phyloP scores from a whole-genome alignment of 2,329 filamentous ascomycete genomes.

The Aspergillus caelatus region DNA sequence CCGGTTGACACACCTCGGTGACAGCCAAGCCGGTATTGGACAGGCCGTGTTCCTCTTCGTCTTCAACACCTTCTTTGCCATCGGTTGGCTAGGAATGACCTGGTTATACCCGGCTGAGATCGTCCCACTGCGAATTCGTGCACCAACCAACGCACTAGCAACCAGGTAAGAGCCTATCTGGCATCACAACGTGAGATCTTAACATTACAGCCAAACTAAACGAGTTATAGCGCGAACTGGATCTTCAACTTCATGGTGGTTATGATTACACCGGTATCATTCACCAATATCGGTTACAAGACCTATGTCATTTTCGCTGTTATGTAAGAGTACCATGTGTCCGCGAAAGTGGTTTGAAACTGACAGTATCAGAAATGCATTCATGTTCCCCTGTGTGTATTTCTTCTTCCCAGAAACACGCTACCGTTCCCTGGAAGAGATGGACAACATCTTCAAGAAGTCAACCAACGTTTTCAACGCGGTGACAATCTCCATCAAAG shows the following conservation, averaged over 20 bases:
- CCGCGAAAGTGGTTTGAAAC: constrained; percentile 52
- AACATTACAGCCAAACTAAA: constrained; percentile 50
- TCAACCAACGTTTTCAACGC: constrained; percentile 52
- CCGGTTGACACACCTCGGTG: constrained; percentile 31
- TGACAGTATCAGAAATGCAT: constrained; percentile 54
- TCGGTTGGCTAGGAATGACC: constrained; percentile 65
- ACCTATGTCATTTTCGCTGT: constrained; percentile 62
- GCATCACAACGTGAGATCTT: constrained; percentile 59
- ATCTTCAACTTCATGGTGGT: constrained; percentile 66
- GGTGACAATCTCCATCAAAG: constrained; percentile 52
- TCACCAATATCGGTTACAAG: constrained; percentile 56
- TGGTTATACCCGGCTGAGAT: constrained; percentile 57
- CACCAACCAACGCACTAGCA: constrained; percentile 65
- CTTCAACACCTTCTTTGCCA: constrained; percentile 69
- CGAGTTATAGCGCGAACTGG: constrained; percentile 63
- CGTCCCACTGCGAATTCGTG: constrained; percentile 60
- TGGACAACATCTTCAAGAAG: constrained; percentile 68
- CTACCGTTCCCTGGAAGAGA: constrained; percentile 66
- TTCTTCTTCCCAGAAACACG: constrained; percentile 66
- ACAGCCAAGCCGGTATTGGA: constrained; percentile 43
- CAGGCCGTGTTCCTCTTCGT: constrained; percentile 57
- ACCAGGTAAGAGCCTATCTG: constrained; percentile 64
- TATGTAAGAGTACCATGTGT: constrained; percentile 42
- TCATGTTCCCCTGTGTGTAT: constrained; percentile 61
- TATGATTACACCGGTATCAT: constrained; percentile 65